Evolutionary conservation across 495 filamentous ascomycete genomes (phyloP), one percentile per base, ranked within the genome.

Genomic region (Saxophila tyrrhenica): DNA sequence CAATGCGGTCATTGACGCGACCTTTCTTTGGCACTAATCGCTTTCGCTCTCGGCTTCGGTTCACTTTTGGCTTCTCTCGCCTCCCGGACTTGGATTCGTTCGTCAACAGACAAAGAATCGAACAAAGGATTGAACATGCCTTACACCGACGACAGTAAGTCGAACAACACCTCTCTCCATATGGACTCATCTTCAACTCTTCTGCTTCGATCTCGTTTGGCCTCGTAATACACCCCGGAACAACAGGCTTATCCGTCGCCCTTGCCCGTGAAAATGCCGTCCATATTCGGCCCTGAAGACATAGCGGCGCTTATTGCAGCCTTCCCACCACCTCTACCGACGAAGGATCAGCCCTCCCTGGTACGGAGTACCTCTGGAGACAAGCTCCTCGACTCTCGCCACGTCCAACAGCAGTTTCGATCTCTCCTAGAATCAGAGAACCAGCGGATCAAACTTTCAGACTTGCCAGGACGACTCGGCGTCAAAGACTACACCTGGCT

Each of bases 281-380:
- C 51, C 19, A 51, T 62, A 9, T 58, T 57, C 24, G 51, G 55
- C 2, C 51, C 54, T 1, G 20, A 43, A 21, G 59, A 62, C 21
- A 55, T 62, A 0, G 59, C 59, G 0, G 41, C 55, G 7, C 42
- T 62, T 13, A 35, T 61, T 13, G 21, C 53, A 2, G 46, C 59
- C 15, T 62, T 58, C 24, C 50, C 44, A 15, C 59, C 59, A 5
- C 39, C 51, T 11, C n/a, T 21, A 10, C 55, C 51, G 0, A 56
- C 54, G 7, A 51, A 51, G 38, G 39, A 48, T 0, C 44, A 29
- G 7, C 50, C 59, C 3, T 25, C 45, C 9, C 59, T 62, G 19
- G 46, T 62, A 15, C 51, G 35, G n/a, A 51, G 45, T 16, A 21
- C 22, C 0, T 55, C 58, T 11, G 58, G 54, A 10, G 21, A 46